Conservation (phyloP, 768 basidiomycete genomes). For the Boletus patriciae region DNA sequence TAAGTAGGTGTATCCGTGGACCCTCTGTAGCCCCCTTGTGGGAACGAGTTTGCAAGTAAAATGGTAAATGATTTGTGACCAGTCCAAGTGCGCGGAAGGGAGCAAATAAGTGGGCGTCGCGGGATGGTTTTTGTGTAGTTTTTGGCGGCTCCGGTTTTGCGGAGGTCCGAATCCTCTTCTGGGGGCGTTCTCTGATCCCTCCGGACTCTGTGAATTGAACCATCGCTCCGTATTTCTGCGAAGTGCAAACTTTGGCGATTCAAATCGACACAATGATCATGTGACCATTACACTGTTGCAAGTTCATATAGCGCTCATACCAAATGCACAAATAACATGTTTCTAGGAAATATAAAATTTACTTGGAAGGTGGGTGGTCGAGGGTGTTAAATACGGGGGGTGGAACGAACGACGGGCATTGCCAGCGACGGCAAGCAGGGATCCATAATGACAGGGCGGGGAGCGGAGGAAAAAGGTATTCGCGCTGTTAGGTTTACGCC, state of each 20-base stretch:
- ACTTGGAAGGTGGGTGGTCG: too few relatives aligned
- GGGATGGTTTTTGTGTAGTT: conserved; percentile 4
- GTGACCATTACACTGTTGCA: conserved; percentile 2
- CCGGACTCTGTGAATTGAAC: conserved; percentile 15
- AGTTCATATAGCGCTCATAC: too few relatives aligned
- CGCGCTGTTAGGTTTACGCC: background rate
- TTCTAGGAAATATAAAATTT: background rate
- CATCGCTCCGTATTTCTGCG: conserved; percentile 17
- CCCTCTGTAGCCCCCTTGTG: conserved; percentile 83
- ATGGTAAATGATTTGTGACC: conserved; percentile 88
- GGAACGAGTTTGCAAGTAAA: conserved; percentile 81
- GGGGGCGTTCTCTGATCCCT: conserved; percentile 20
- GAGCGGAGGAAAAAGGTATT: too few relatives aligned
- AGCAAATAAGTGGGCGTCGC: conserved; percentile 62
- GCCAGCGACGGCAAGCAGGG: too few relatives aligned
- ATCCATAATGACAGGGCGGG: too few relatives aligned
- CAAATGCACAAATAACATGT: background rate
- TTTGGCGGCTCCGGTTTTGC: conserved; percentile 2
- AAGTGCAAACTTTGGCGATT: background rate
- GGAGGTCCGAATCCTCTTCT: conserved; percentile 24
- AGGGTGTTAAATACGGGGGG: too few relatives aligned
- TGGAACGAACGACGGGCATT: too few relatives aligned
- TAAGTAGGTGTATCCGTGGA: conserved; percentile 80
- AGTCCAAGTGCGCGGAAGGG: conserved; percentile 96
- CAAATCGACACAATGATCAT: conserved; percentile 1